Base-by-base conservation (phyloP, 2,329 filamentous ascomycete species). In the Fusarium lyarnte region DNA sequence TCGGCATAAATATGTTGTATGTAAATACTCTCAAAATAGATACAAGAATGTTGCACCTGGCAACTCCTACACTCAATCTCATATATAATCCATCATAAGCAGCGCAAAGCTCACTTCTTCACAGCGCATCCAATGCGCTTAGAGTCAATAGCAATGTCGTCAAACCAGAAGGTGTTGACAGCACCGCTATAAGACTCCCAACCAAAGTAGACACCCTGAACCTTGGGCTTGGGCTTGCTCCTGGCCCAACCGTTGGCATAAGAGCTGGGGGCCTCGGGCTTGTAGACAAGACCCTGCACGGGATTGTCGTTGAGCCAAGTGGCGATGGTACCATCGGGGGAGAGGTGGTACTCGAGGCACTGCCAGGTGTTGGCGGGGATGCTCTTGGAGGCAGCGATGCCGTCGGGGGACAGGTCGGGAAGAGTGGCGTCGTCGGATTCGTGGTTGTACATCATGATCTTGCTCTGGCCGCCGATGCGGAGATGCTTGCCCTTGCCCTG, bases 371-470 rank as follows among this genome's bases (percentile, higher is more conserved):
- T 84, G 4, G 87, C 82, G 0, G 87, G 83, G 36, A 90, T 84
- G 5, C 84, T 81, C 4, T 78, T 81, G 6, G 88, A 90, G 2
- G 87, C 78, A 2, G 87, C 87, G 57, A 90, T 88, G 17, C 89
- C 88, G 31, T 89, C 82, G 0, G 89, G 88, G 0, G 87, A 89
- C 25, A 90, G 85, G 62, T 90, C 87, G 1, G 88, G 89, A 0
- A 91, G 85, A 2, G 89, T 90, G 1, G 88, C 88, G 67, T 91
- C 88, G 78, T 90, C 88, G 21, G 85, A 84, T 76, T 91, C 88
- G 78, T 88, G 88, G 84, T 90, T 90, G 83, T 87, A 90, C 88
- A 90, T 90, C 38, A 90, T 79, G 76, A 91, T 90, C 70, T 86
- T 84, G 81, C 81, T 86, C 79, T 90, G 88, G 9, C 88, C 88